Base-by-base conservation (phyloP, 2,329 filamentous ascomycete species). In the Cephalotrichum gorgonifer region DNA sequence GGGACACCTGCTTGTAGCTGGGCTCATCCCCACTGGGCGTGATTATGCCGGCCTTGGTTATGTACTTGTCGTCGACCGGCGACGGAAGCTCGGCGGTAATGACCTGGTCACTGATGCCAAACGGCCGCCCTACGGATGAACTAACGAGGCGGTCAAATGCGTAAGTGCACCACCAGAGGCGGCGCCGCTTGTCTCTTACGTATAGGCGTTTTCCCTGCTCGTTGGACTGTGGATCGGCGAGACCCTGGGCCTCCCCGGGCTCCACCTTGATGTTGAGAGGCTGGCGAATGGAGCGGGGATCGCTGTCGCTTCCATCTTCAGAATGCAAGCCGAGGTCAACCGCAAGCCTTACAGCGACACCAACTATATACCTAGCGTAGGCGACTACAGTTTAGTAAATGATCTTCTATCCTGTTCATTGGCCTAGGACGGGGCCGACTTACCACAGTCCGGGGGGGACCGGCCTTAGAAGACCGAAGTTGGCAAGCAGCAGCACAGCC, bases 101-200 rank as follows among this genome's bases (percentile, higher is more conserved):
- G 54, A 95, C 88, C 62, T 95, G 87, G 67, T 97, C 93, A n/a
- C 86, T 90, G 54, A 97, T 88, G 27, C 91, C 90, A 59, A 96
- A 94, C 6, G 91, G 93, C 49, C 91, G 76, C 33, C 91, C 91
- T 25, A 97, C 91, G 57, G 90, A 96, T 22, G 88, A 90, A 59
- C 88, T 93, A 46, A 97, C 91, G 5, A 97, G 80, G n/a, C 91
- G 80, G 65, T 97, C 91, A 49, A 97, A 81, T 5, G 88, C 91
- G 66, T 97, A 97, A 2, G 90, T 90, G 67, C 89, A 95, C 91
- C 93, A 97, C 89, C 90, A 97, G 14, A 97, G 72, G 28, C 91
- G 79, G 50, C 91, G 78, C 47, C 89, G 81, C 54, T 95, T 76
- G 63, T 97, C 93, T 48, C 91, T 81, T 35, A 88, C 76, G 76